Evolutionary conservation across 2,329 filamentous ascomycete genomes (phyloP).

Genomic region (Alternaria viburni): DNA sequence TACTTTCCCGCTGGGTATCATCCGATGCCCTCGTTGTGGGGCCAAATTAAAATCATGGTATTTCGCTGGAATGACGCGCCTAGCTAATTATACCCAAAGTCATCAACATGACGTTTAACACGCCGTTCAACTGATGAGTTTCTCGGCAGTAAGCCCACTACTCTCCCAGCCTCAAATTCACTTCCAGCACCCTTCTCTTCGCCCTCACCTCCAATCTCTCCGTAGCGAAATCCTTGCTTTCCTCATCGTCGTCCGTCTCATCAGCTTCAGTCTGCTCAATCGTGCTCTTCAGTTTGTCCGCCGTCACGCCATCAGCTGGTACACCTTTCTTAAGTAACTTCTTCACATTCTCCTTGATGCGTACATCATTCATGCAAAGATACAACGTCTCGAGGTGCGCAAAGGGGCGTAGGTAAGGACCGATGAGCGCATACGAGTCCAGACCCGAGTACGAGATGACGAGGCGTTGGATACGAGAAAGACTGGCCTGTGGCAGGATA

Average conservation of each 20-base stretch:
- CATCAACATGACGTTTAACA: not conserved
- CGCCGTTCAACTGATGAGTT: not conserved
- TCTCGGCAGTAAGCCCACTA: not conserved
- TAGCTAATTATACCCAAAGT: not conserved
- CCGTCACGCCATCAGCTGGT: not conserved
- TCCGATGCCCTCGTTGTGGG: not conserved
- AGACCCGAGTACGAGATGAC: conserved; percentile 12
- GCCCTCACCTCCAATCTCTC: not conserved
- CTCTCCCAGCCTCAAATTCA: conserved; percentile 5
- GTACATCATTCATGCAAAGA: conserved; percentile 17
- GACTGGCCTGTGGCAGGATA: not conserved
- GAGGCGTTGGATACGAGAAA: not conserved
- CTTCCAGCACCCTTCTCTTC: conserved; percentile 15
- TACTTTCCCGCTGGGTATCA: not conserved
- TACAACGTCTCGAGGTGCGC: conserved; percentile 12
- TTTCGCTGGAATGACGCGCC: not conserved
- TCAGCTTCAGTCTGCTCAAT: conserved; percentile 12
- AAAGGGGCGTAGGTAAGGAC: conserved; percentile 5
- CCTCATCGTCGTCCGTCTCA: conserved; percentile 18
- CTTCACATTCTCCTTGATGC: not conserved
- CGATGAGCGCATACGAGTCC: conserved; percentile 7
- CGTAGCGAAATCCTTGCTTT: not conserved
- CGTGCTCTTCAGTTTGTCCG: not conserved
- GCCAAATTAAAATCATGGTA: not conserved
- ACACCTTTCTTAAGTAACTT: not conserved